Conservation (phyloP, 2,329 filamentous ascomycete species). For the Claviceps pusilla region DNA sequence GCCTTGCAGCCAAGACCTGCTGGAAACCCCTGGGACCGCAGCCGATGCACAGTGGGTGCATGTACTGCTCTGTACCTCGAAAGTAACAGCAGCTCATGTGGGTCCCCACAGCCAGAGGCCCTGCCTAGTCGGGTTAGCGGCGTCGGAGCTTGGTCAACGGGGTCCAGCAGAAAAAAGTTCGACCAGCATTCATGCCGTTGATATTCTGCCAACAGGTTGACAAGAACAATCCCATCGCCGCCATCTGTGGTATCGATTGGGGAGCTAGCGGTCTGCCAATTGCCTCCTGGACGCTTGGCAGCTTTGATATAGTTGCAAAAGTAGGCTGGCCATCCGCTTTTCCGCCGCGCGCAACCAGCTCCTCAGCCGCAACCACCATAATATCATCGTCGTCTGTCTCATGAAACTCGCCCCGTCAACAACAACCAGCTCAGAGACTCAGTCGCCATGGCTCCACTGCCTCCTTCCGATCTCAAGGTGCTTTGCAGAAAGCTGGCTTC, state of each 20-base stretch:
- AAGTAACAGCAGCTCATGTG: not conserved
- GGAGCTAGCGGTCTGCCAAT: too few relatives aligned
- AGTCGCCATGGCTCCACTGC: constrained; percentile 1
- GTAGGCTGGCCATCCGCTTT: not conserved
- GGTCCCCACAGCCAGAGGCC: not conserved
- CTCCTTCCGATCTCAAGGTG: constrained; percentile 44
- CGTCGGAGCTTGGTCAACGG: not conserved
- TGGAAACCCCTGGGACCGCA: too few relatives aligned
- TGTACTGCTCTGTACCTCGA: too few relatives aligned
- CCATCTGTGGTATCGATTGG: not conserved
- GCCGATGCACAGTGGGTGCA: not conserved
- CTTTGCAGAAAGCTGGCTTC: constrained; percentile 57
- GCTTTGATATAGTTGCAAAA: not conserved
- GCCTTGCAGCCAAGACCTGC: too few relatives aligned
- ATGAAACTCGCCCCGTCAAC: not conserved
- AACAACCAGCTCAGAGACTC: not conserved
- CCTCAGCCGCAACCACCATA: not conserved
- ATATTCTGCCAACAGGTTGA: not conserved
- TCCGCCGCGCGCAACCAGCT: not conserved
- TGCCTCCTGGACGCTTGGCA: not conserved
- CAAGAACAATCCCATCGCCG: not conserved
- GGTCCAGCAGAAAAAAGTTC: constrained; percentile 14
- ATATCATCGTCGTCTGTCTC: not conserved
- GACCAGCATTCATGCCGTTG: not conserved
- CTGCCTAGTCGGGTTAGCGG: not conserved